Base-by-base conservation (phyloP, 352 stramenopile genomes). In the Aphanomyces euteiches region DNA sequence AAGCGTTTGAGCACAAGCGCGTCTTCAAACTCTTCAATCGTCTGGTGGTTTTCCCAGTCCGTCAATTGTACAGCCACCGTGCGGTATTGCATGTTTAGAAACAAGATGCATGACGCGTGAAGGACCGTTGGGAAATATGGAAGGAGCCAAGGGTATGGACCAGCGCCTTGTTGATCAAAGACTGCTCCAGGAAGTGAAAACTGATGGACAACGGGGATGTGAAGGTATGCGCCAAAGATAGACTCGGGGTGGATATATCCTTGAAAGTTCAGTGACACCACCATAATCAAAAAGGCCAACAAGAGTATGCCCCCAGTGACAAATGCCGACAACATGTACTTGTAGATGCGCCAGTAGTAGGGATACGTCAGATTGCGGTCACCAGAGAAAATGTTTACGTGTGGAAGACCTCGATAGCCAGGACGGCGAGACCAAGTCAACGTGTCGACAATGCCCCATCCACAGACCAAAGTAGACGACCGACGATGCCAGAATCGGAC, bases 251-350 rank as follows among this genome's bases (percentile, higher is more conserved):
- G 76, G 54, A 89, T 79, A 50, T 87, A 89, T 19, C 82, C 84
- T 75, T 92, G 84, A 57, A 90, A 48, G 72, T 92, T 92, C 50
- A 92, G 76, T 21, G 72, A 82, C 13, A 88, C 69, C 60, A 89
- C 78, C 82, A 90, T 90, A 7, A 89, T 54, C 17, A 69, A 58
- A 66, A 83, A 78, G 38, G 84, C 79, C 28, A 82, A 60, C 21
- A 41, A 36, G 7, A 92, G 67, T 70, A 90, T 77, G 5, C 71
- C 43, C 8, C 65, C 37, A 13, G 82, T 90, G 47, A 87, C 67
- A 28, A 81, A 2, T 47, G 74, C 69, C 71, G 73, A 81, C 13
- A 77, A 43, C 43, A 78, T 41, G 73, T 84, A 88, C 59, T 82
- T 84, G 6, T 84, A 53, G 36, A 73, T 59, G 13, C 84, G 77